Base-by-base conservation (phyloP, 2,329 filamentous ascomycete genomes). In the Aspergillus tubingensis region DNA sequence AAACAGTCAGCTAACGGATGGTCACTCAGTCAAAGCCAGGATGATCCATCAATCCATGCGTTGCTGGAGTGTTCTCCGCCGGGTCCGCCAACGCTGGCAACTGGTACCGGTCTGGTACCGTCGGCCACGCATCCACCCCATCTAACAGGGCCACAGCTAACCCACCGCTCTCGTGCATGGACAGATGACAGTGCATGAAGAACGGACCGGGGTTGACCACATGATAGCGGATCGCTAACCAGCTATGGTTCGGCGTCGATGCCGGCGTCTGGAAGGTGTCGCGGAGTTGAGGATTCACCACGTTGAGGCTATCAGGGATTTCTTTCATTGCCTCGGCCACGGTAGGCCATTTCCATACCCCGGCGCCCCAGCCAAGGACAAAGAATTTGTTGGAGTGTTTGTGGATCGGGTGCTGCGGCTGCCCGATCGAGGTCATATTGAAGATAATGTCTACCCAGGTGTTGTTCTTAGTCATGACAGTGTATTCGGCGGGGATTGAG, bases 121-220 rank as follows among this genome's bases (percentile, higher is more conserved):
- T 66, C 1, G 80, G 80, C 79, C 77, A 82, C 17, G 66, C 73
- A 67, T 84, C 81, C 43, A 81, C 69, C 0, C 81, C 81, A 66
- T 84, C 81, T 19, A 83, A 64, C 6, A 83, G 71, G 1, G 77
- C 77, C 54, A 83, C 72, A 0, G 76, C 76, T 80, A 83, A 83
- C 0, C 80, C 81, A 0, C 80, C 80, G 23, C 71, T 70, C 49
- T 82, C 65, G 70, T 84, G 81, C 7, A 74, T 76, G 62, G 81
- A 74, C 17, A 83, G 78, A 67, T 84, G 81, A 61, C 82, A 84
- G 68, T 84, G 82, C 47, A 84, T 63, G 52, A 84, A 66, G 59
- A 77, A 83, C 0, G 80, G 75, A 0, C 81, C 81, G 0, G 81
- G 79, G 57, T 80, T 81, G 0, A 74, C 69, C 1, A 79, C 77